phyloP scores from a whole-genome alignment of 2,329 filamentous ascomycete genomes.

The Dactylellina cionopaga region DNA sequence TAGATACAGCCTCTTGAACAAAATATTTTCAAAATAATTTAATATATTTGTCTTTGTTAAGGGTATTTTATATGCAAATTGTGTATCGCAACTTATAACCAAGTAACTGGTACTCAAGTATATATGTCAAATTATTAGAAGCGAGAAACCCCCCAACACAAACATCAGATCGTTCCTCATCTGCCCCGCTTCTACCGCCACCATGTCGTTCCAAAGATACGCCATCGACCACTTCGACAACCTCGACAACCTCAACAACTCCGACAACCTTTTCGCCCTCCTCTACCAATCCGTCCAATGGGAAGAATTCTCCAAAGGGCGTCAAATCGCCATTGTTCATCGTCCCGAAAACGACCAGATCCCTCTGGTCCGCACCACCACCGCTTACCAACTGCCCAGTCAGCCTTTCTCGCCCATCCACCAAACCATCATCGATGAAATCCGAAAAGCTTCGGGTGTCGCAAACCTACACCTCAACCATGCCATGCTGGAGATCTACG shows the following conservation, averaged over 20 bases:
- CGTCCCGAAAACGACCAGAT: neutral
- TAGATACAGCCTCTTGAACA: no score
- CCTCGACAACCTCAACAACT: neutral
- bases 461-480: constrained; percentile 17
- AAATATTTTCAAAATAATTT: no score
- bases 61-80: no score
- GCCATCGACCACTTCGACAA: neutral
- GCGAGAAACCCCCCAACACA: no score
- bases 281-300: constrained; percentile 12
- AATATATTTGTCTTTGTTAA: no score
- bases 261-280: constrained; percentile 6
- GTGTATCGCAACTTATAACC: no score
- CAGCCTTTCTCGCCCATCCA: constrained; percentile 26
- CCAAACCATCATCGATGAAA: constrained; percentile 14
- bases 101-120: no score
- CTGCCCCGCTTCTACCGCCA: neutral
- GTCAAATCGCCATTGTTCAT: constrained; percentile 22
- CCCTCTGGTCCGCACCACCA: constrained; percentile 23
- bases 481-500: constrained; percentile 23
- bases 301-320: constrained; percentile 26
- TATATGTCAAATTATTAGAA: no score
- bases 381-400: constrained; percentile 17
- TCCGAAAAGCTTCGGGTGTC: constrained; percentile 12
- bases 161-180: no score
- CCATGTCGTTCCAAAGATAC: constrained; percentile 21